phyloP scores from a whole-genome alignment of 2,329 filamentous ascomycete species.

The Fusarium clavum region DNA sequence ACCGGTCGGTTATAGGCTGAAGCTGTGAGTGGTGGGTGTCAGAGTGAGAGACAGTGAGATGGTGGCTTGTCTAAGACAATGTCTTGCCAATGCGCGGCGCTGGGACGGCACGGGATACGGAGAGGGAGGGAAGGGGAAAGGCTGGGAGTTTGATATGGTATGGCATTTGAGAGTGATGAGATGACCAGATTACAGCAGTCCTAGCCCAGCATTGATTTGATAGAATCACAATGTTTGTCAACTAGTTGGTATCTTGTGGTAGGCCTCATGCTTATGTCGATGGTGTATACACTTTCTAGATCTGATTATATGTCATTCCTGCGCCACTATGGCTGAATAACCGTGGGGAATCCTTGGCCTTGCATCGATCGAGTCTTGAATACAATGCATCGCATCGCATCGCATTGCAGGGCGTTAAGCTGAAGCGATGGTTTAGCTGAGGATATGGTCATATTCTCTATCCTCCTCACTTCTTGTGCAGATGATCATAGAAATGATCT shows the following conservation, averaged over 20 bases:
- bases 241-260: slow-evolving; percentile 4
- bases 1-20: slow-evolving; percentile 15
- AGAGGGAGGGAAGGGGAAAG: slow-evolving; percentile 3
- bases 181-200: background rate
- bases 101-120: slow-evolving; percentile 39
- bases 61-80: slow-evolving; percentile 43
- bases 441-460: background rate
- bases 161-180: background rate
- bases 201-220: background rate
- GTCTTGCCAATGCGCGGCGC: slow-evolving; percentile 40
- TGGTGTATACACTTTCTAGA: slow-evolving; percentile 9
- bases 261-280: slow-evolving; percentile 27
- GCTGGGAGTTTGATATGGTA: background rate
- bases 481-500: background rate
- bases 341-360: slow-evolving; percentile 20
- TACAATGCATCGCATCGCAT: slow-evolving; percentile 17
- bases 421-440: slow-evolving; percentile 2
- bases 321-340: slow-evolving; percentile 15
- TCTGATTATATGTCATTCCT: background rate
- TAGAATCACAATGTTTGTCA: background rate
- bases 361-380: slow-evolving; percentile 11
- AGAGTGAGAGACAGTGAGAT: slow-evolving; percentile 10
- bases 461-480: background rate
- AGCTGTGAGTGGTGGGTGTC: slow-evolving; percentile 13
- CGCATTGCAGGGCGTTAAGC: slow-evolving; percentile 12